Conservation (phyloP, 805 yeast genomes). For the Wickerhamiella alocasiicola region DNA sequence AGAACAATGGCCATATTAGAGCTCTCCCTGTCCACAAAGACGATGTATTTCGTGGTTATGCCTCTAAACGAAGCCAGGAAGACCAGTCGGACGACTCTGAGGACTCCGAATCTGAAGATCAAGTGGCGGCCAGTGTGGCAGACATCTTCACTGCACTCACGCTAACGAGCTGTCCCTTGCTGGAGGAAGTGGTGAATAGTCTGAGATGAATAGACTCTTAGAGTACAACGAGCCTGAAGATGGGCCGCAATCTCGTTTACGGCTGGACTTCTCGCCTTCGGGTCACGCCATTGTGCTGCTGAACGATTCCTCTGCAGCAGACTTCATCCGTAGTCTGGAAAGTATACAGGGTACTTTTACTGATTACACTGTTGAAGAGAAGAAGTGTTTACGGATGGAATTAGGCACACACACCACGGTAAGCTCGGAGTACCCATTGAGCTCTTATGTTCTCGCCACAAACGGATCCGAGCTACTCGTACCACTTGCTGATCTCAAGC, state of each 20-base stretch:
- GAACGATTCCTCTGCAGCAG: conserved; percentile 6
- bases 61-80: background rate
- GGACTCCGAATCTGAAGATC: background rate
- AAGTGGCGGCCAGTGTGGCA: background rate
- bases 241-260: conserved; percentile 10
- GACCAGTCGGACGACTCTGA: conserved; percentile 1
- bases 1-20: conserved; percentile 58
- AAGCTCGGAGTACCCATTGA: conserved; percentile 3
- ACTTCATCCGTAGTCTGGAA: background rate
- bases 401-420: background rate
- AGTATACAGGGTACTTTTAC: background rate
- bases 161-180: conserved; percentile 2
- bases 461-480: conserved; percentile 1
- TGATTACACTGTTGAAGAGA: background rate
- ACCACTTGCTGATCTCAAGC: conserved; percentile 6
- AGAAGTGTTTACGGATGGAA: background rate
- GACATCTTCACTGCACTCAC: background rate
- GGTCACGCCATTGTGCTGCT: conserved; percentile 9
- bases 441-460: conserved; percentile 10
- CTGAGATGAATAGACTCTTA: conserved; percentile 5
- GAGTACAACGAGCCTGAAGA: conserved; percentile 12
- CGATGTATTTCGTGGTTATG: background rate
- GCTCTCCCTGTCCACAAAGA: conserved; percentile 33
- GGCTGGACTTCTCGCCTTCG: conserved; percentile 6
- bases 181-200: conserved; percentile 6